A percentile compares a stretch with the other conserved stretches of the same genome.
Evolutionary conservation across 768 basidiomycete species (phyloP).

Genomic region (Podaxis mareebaensis): DNA sequence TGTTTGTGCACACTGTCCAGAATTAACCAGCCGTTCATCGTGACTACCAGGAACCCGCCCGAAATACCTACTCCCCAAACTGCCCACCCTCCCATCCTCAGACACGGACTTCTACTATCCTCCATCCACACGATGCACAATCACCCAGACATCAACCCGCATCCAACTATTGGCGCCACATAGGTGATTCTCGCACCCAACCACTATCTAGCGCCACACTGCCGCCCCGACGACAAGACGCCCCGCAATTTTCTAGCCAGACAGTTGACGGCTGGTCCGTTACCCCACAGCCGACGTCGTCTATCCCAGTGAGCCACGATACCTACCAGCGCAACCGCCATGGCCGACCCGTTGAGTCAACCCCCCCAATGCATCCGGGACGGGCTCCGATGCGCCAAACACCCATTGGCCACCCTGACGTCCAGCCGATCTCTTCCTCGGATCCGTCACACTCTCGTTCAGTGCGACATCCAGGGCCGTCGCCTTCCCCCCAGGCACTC

Average conservation of each 20-base stretch:
- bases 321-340: slow-evolving; percentile 2
- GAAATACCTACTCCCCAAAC: neutral
- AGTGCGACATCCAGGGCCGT: slow-evolving; percentile 22
- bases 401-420: slow-evolving; percentile 2
- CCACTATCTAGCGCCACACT: neutral
- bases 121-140: neutral
- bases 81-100: neutral
- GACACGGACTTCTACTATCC: neutral
- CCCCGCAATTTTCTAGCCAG: neutral
- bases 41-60: neutral
- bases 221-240: neutral
- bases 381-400: slow-evolving; percentile 8
- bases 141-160: neutral
- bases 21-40: neutral
- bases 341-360: neutral
- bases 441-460: slow-evolving; percentile 14
- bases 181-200: neutral
- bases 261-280: neutral
- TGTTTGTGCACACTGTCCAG: neutral
- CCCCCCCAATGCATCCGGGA: neutral
- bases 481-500: neutral
- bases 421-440: slow-evolving; percentile 4
- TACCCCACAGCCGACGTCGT: neutral
- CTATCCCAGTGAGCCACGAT: neutral
- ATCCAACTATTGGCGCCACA: neutral